Evolutionary conservation across 805 yeast species (phyloP).

Genomic region (Ogataea zsoltii): DNA sequence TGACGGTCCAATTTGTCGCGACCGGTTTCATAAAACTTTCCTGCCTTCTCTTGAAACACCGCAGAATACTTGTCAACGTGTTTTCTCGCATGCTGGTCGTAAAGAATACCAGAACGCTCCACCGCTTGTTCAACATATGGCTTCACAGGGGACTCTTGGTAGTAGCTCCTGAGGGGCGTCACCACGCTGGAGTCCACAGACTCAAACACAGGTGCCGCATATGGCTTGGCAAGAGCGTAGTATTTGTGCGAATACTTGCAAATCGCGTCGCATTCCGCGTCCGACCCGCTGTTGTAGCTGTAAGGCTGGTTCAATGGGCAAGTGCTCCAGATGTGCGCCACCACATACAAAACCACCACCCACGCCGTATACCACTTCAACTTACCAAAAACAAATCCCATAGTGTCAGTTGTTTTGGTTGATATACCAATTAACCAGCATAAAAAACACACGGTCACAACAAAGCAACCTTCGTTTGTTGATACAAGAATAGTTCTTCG

Average conservation of each 20-base stretch:
- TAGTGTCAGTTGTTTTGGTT: not conserved
- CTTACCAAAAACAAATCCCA: conserved; percentile 15
- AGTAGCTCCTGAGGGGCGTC: conserved; percentile 16
- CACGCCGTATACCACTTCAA: conserved; percentile 21
- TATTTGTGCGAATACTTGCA: conserved; percentile 26
- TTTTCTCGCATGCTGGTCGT: conserved; percentile 16
- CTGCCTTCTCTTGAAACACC: conserved; percentile 5
- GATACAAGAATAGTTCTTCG: not conserved
- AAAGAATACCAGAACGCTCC: conserved; percentile 5
- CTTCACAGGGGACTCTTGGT: conserved; percentile 25
- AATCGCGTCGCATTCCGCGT: conserved; percentile 15
- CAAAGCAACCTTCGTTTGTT: conserved; percentile 2
- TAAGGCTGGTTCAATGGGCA: conserved; percentile 29
- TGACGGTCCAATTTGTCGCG: conserved; percentile 4
- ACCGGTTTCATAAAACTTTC: not conserved
- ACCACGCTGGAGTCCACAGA: conserved; percentile 14
- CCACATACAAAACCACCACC: conserved; percentile 15
- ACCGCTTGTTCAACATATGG: conserved; percentile 22
- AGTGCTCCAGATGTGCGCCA: conserved; percentile 21
- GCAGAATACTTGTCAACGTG: conserved; percentile 22
- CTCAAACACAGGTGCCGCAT: conserved; percentile 14
- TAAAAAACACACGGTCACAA: not conserved
- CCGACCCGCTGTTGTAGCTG: conserved; percentile 6
- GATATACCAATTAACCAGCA: not conserved
- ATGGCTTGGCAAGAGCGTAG: conserved; percentile 23